phyloP scores from a whole-genome alignment of 164 flowering plant genomes.

The Magnolia kwangsiensis region DNA sequence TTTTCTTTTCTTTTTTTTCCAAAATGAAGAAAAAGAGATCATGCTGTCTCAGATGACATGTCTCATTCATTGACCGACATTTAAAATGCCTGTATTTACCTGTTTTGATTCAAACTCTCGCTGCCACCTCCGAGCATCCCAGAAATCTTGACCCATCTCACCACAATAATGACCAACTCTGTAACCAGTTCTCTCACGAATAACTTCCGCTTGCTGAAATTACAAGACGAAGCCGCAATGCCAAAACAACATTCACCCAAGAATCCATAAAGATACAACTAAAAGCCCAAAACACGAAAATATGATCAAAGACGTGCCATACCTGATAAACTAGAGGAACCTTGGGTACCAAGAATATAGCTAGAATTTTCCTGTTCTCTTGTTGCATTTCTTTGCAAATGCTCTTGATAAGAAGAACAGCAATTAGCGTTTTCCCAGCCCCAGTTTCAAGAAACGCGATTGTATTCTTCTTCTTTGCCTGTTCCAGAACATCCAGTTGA shows the following conservation, averaged over 20 bases:
- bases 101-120: slow-evolving; percentile 93
- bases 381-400: slow-evolving; percentile 42
- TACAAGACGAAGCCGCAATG: slow-evolving; percentile 6
- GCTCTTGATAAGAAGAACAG: slow-evolving; percentile 89
- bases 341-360: slow-evolving; percentile 97
- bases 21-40: neutral
- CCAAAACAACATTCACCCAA: neutral
- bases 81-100: slow-evolving; percentile 33
- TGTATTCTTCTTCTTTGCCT: slow-evolving; percentile 85
- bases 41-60: neutral
- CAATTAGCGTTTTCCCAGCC: slow-evolving; percentile 94
- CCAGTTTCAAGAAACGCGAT: slow-evolving; percentile 99
- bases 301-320: neutral
- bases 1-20: neutral
- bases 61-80: neutral
- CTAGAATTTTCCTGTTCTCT: slow-evolving; percentile 72
- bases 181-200: slow-evolving; percentile 76
- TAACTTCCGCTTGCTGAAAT: slow-evolving; percentile 97
- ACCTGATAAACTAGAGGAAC: slow-evolving; percentile 99
- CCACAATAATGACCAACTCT: slow-evolving; percentile 98
- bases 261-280: neutral
- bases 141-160: slow-evolving; percentile 99
- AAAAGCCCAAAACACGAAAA: too few relatives aligned
- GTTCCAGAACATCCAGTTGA: slow-evolving; percentile 96
- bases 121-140: slow-evolving; percentile 99